Conservation (phyloP, 768 basidiomycete genomes). For the Boletus rubroflammeus region DNA sequence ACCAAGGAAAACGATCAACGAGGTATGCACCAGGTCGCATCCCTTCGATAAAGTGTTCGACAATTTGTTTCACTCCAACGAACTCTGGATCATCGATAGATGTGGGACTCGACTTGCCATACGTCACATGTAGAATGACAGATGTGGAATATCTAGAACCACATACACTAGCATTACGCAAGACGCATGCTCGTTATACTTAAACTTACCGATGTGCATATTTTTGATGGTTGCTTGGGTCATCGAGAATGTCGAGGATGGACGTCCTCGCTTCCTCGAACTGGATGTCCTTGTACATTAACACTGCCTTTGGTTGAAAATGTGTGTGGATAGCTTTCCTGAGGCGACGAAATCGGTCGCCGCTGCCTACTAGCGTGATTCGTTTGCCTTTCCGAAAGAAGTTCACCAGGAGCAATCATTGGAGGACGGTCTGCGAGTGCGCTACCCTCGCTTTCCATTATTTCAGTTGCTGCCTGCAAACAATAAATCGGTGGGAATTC, state of each 20-base stretch:
- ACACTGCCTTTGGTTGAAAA: constrained; percentile 46
- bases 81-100: constrained; percentile 26
- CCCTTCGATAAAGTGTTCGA: constrained; percentile 26
- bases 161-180: not conserved
- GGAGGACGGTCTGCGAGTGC: constrained; percentile 47
- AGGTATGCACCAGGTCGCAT: constrained; percentile 34
- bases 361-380: constrained; percentile 44
- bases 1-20: constrained; percentile 35
- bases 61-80: constrained; percentile 11
- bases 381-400: constrained; percentile 57
- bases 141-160: constrained; percentile 26
- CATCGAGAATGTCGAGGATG: constrained; percentile 30
- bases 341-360: constrained; percentile 54
- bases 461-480: constrained; percentile 48
- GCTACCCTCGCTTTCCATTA: constrained; percentile 61
- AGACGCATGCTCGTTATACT: constrained; percentile 12
- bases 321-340: constrained; percentile 52
- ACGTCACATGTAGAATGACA: constrained; percentile 24
- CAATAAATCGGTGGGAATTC: not conserved
- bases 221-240: constrained; percentile 35
- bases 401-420: constrained; percentile 51
- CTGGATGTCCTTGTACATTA: constrained; percentile 43
- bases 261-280: constrained; percentile 29
- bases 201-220: constrained; percentile 45
- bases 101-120: constrained; percentile 20